Percentiles rank a stretch among this genome's conserved stretches.
phyloP scores from a whole-genome alignment of 495 filamentous ascomycete genomes.

The Lophiotrema nucula region DNA sequence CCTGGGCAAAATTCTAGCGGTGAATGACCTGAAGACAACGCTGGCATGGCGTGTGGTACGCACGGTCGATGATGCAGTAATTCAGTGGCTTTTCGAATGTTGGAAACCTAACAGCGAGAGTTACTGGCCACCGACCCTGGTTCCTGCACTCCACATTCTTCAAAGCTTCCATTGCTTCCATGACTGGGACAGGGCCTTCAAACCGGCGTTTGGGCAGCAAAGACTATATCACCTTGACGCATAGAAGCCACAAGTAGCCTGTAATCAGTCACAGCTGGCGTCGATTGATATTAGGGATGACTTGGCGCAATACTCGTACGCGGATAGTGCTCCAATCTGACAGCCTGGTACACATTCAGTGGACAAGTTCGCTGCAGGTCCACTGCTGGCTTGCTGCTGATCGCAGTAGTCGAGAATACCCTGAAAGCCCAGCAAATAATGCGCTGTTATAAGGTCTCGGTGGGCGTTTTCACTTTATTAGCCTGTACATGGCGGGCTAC shows the following conservation, averaged over 20 bases:
- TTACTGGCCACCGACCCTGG: no score
- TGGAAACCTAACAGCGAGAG: no score
- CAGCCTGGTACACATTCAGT: slow-evolving; percentile 3
- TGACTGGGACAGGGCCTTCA: slow-evolving; percentile 9
- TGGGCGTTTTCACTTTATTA: slow-evolving; percentile 19
- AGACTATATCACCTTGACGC: slow-evolving; percentile 6
- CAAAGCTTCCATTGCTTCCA: slow-evolving; percentile 21
- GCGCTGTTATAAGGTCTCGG: slow-evolving; percentile 1
- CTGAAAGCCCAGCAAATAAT: slow-evolving; percentile 10
- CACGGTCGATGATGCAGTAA: no score
- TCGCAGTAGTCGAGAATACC: slow-evolving; percentile 8
- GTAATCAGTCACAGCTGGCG: slow-evolving; percentile 5
- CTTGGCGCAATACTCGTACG: slow-evolving; percentile 25
- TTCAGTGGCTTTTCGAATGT: no score
- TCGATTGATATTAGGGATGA: slow-evolving; percentile 14
- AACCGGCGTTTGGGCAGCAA: slow-evolving; percentile 28
- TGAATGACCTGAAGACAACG: no score
- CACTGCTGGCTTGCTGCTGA: slow-evolving; percentile 6
- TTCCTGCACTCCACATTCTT: slow-evolving; percentile 33
- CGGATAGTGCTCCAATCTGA: slow-evolving; percentile 8
- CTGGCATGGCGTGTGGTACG: no score
- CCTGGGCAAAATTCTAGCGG: no score
- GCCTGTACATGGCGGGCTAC: slow-evolving; percentile 7
- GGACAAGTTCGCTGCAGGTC: slow-evolving; percentile 30
- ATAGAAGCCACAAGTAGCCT: slow-evolving; percentile 17